These are phyloP conservation scores for Pecoramyces ruminantium DNA, from an alignment of 192 early-diverging fungal genomes.

Conservation along the genomic window DNA sequence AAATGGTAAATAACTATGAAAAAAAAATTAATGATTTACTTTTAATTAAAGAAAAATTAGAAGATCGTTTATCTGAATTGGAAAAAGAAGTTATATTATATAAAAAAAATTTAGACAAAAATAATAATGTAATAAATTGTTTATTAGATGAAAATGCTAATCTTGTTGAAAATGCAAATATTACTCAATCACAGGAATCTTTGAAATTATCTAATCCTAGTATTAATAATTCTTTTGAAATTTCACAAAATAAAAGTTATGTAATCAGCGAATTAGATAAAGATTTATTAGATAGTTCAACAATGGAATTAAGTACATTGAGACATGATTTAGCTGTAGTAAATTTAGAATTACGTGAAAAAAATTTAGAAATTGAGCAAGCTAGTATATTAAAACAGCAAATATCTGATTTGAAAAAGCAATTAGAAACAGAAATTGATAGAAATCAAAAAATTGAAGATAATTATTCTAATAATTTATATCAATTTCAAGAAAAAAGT, in stretches of 20 bases:
- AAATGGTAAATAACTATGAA: background rate
- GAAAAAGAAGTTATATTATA: background rate
- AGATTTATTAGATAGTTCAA: background rate
- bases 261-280: background rate
- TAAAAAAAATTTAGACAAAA: background rate
- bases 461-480: background rate
- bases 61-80: background rate
- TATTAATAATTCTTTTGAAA: background rate
- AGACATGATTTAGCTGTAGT: background rate
- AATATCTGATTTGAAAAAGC: background rate
- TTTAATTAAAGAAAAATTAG: background rate
- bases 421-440: background rate
- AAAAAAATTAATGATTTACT: background rate
- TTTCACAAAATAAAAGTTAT: background rate
- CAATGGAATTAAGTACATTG: background rate
- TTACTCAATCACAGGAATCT: background rate
- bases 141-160: background rate
- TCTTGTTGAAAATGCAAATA: background rate
- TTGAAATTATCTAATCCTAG: background rate
- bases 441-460: background rate
- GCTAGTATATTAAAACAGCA: background rate
- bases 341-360: background rate
- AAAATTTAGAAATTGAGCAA: background rate
- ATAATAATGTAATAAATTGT: background rate
- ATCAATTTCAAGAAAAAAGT: background rate